A percentile compares a stretch with the other conserved stretches of the same genome.
Evolutionary conservation across 2,329 filamentous ascomycete genomes (phyloP).

Genomic region (Hyphodiscus sp.): DNA sequence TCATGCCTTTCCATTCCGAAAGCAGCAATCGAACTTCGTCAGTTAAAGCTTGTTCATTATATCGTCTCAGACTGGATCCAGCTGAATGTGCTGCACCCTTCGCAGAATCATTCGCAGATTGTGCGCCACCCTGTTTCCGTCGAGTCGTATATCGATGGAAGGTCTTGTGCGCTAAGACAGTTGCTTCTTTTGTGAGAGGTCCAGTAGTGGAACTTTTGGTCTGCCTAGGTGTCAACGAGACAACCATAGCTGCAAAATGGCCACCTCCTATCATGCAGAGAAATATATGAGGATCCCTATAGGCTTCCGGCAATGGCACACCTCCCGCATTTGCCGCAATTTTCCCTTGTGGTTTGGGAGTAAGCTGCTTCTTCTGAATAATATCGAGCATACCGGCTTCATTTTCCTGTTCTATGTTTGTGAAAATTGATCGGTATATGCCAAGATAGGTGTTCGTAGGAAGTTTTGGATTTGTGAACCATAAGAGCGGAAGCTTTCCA

Average conservation of each 20-base stretch:
- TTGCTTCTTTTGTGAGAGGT: conserved; percentile 75
- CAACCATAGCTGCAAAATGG: conserved; percentile 95
- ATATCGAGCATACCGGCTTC: conserved; percentile 56
- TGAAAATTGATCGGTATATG: conserved; percentile 77
- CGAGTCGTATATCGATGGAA: conserved; percentile 97
- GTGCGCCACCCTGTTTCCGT: conserved; percentile 90
- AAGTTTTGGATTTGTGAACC: conserved; percentile 73
- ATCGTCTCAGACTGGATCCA: conserved; percentile 79
- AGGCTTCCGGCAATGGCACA: conserved; percentile 45
- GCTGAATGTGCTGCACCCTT: conserved; percentile 93
- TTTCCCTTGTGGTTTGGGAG: conserved; percentile 46
- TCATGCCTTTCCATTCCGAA: conserved; percentile 75
- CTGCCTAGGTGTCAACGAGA: conserved; percentile 76
- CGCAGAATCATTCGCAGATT: conserved; percentile 89
- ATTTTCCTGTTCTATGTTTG: conserved; percentile 61
- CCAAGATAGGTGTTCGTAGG: conserved; percentile 77
- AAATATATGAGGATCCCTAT: conserved; percentile 79
- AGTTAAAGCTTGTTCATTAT: conserved; percentile 86
- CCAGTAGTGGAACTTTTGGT: conserved; percentile 61
- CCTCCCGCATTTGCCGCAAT: conserved; percentile 48
- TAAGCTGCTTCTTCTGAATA: conserved; percentile 70
- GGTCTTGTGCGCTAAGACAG: conserved; percentile 89
- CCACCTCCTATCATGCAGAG: conserved; percentile 98
- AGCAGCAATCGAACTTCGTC: conserved; percentile 83
- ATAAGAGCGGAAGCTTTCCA: conserved; percentile 71